Evolutionary conservation across 495 filamentous ascomycete species (phyloP).

Genomic region (Hyphodiscus hymeniophilus): DNA sequence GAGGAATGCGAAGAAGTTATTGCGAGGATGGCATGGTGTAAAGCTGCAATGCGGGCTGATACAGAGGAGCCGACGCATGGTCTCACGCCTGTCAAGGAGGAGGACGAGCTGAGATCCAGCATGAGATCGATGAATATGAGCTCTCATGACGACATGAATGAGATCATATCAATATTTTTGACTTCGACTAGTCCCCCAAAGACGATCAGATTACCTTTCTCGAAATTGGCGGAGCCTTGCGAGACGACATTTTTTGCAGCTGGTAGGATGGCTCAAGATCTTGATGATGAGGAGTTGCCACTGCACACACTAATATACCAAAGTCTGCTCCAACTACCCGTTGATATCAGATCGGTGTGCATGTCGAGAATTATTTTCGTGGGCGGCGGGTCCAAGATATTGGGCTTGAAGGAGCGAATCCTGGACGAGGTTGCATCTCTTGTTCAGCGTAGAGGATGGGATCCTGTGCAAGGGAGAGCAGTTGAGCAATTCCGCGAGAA

Average conservation of each 20-base stretch:
- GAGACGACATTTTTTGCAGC: slow-evolving; percentile 65
- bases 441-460: slow-evolving; percentile 65
- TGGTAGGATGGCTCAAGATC: slow-evolving; percentile 39
- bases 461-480: slow-evolving; percentile 55
- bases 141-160: slow-evolving; percentile 13
- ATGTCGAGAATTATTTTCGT: slow-evolving; percentile 88
- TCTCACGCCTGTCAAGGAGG: slow-evolving; percentile 39
- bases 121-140: slow-evolving; percentile 15
- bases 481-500: slow-evolving; percentile 46
- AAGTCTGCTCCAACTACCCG: slow-evolving; percentile 62
- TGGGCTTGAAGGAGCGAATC: slow-evolving; percentile 73
- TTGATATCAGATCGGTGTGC: slow-evolving; percentile 75
- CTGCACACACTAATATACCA: slow-evolving; percentile 67
- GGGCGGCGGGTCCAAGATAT: slow-evolving; percentile 71
- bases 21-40: slow-evolving; percentile 71
- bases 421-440: slow-evolving; percentile 62
- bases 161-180: slow-evolving; percentile 36
- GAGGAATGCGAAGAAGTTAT: slow-evolving; percentile 73
- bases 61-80: slow-evolving; percentile 25
- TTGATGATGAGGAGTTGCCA: slow-evolving; percentile 82
- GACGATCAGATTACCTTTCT: slow-evolving; percentile 56
- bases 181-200: slow-evolving; percentile 35
- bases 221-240: slow-evolving; percentile 59
- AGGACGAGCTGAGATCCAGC: slow-evolving; percentile 34
- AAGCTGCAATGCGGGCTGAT: slow-evolving; percentile 24